These are phyloP conservation scores for Echinosophora koreensis DNA, from an alignment of 306 rosid species.

Conservation along the genomic window DNA sequence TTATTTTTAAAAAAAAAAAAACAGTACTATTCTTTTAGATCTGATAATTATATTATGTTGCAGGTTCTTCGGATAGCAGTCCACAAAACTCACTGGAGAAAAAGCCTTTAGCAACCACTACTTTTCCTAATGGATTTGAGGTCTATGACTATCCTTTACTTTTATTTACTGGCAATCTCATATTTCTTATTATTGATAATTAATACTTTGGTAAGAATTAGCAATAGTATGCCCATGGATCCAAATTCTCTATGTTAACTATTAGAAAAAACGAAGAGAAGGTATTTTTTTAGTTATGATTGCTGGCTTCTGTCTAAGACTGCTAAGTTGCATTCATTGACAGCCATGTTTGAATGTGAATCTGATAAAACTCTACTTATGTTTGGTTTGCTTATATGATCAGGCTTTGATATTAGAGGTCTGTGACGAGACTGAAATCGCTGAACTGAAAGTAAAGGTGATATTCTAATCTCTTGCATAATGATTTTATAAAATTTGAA, in stretches of 20 bases:
- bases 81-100: constrained; percentile 59
- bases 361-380: constrained; percentile 32
- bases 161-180: constrained; percentile 30
- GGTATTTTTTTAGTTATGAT: constrained; percentile 25
- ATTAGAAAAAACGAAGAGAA: constrained; percentile 29
- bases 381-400: constrained; percentile 50
- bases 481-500: constrained; percentile 31
- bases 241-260: constrained; percentile 15
- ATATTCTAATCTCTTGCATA: constrained; percentile 48
- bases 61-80: constrained; percentile 59
- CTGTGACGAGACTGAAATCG: constrained; percentile 96
- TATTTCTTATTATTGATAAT: constrained; percentile 24
- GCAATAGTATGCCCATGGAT: constrained; percentile 24
- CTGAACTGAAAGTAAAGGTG: constrained; percentile 98
- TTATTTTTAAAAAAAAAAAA: background rate
- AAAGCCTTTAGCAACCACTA: constrained; percentile 57
- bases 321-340: constrained; percentile 31
- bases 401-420: constrained; percentile 96
- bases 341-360: constrained; percentile 30
- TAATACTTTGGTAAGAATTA: constrained; percentile 31
- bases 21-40: constrained; percentile 6
- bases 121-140: constrained; percentile 95
- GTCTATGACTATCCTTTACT: constrained; percentile 54
- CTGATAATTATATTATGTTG: constrained; percentile 38
- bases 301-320: constrained; percentile 9